Base-by-base conservation (phyloP, 1,139 yeast species). In the Scheffersomyces cryptocercus region DNA sequence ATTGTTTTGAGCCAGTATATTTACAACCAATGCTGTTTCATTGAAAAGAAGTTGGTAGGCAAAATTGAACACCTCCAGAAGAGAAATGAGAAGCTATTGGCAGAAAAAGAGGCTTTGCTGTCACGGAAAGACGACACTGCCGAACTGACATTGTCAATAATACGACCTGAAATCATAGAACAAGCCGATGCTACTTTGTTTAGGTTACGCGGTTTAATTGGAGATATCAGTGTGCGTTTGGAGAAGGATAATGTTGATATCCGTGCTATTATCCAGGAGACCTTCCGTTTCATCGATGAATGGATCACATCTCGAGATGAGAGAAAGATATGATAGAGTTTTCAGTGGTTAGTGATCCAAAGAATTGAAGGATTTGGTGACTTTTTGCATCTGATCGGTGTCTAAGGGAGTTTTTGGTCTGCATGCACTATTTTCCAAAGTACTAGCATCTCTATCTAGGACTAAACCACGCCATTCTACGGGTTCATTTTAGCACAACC, bases 1-100 rank as follows among this genome's bases (percentile, higher is more conserved):
- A 56, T 63, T 13, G 54, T 57, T 2, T 52, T 72, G n/a, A 65
- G 67, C 36, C 76, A 74, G 2, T 73, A 67, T 48, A 49, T 72
- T 14, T 53, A 60, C 43, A 56, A 61, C 37, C 74, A 72, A 38
- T 62, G 70, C 41, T 55, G 59, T 35, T 59, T 46, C 38, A 53
- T 73, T 12, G 74, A 69, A 44, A 58, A 55, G 36, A 48, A 47
- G 34, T 49, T 71, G 29, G 33, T 32, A 11, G 49, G 48, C 37
- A 58, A 56, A 36, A 39, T 49, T 29, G 39, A 43, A 12, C 41
- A 48, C 28, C 35, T 39, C 11, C 29, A 37, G 20, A 38, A 37
- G 15, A 46, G 44, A 29, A 43, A 38, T 7, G 37, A 35, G 11
- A 38, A 36, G 16, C 32, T 33, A 28, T 7, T 14, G 5, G 35